Percentiles rank a stretch among this genome's conserved stretches.
phyloP scores from a whole-genome alignment of 2,329 filamentous ascomycete species.

The Thielaviopsis euricoi region DNA sequence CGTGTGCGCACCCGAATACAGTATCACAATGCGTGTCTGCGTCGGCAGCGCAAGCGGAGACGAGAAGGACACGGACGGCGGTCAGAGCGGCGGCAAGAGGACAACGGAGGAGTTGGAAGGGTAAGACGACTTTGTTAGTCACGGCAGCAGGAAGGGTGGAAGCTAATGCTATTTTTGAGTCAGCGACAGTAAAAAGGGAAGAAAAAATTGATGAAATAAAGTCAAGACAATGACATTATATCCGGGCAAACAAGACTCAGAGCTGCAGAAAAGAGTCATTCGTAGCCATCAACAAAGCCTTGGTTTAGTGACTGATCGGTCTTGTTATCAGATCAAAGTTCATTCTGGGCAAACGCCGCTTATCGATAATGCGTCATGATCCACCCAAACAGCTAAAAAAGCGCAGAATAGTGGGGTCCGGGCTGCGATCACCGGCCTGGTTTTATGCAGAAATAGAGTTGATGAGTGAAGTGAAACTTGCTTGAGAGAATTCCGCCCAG shows the following conservation, averaged over 20 bases:
- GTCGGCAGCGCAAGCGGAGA: background rate
- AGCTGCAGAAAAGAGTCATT: no score
- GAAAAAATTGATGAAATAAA: no score
- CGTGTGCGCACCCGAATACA: constrained; percentile 2
- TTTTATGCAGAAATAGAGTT: background rate
- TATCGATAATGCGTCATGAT: constrained; percentile 6
- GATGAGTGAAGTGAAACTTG: no score
- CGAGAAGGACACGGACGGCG: background rate
- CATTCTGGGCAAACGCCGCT: background rate
- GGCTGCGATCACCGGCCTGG: background rate
- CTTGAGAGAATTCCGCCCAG: no score
- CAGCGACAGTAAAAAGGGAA: background rate
- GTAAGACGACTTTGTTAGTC: background rate
- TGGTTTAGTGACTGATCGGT: background rate
- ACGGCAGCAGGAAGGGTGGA: background rate
- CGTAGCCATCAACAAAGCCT: background rate
- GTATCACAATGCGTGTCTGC: constrained; percentile 2
- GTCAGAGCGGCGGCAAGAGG: background rate
- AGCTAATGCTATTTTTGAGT: background rate
- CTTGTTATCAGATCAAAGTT: constrained; percentile 4
- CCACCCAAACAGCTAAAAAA: no score
- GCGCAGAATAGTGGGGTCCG: background rate
- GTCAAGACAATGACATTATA: no score
- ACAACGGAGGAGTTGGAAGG: background rate
- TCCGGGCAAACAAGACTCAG: no score